Conservation (phyloP, 345 rosid genomes). For the Boechera retrofracta region DNA sequence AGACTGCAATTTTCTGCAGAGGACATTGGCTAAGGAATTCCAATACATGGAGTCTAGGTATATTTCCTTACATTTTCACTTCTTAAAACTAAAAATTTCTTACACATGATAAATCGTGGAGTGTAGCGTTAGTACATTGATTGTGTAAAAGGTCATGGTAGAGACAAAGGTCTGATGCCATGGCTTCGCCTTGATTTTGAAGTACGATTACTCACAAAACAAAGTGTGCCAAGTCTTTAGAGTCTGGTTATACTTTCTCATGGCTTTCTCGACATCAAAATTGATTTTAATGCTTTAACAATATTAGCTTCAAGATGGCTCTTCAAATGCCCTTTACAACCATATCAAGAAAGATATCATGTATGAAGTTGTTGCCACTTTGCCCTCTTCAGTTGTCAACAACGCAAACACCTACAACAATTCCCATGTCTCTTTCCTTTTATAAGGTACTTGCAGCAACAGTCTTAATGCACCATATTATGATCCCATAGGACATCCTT, state of each 20-base stretch:
- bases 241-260: constrained; percentile 11
- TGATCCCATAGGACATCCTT: not conserved
- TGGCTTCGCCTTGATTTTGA: constrained; percentile 6
- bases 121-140: not conserved
- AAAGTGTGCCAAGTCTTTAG: constrained; percentile 7
- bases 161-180: constrained; percentile 19
- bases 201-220: not conserved
- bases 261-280: constrained; percentile 24
- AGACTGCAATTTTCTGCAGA: constrained; percentile 57
- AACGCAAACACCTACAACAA: constrained; percentile 44
- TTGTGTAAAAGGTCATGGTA: constrained; percentile 2
- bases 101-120: not conserved
- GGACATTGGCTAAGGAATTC: constrained; percentile 81
- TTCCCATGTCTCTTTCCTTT: constrained; percentile 80
- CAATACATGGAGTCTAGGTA: constrained; percentile 81
- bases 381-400: constrained; percentile 63
- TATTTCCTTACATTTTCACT: constrained; percentile 27
- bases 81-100: constrained; percentile 14
- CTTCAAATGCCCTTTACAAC: constrained; percentile 82
- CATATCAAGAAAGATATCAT: constrained; percentile 69
- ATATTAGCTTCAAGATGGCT: constrained; percentile 80
- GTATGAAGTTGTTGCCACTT: constrained; percentile 63
- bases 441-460: constrained; percentile 58
- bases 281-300: constrained; percentile 17
- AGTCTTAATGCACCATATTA: constrained; percentile 13